A percentile compares a stretch with the other conserved stretches of the same genome.
Evolutionary conservation across 2,329 filamentous ascomycete species (phyloP).

Genomic region (Trichoderma koningii): DNA sequence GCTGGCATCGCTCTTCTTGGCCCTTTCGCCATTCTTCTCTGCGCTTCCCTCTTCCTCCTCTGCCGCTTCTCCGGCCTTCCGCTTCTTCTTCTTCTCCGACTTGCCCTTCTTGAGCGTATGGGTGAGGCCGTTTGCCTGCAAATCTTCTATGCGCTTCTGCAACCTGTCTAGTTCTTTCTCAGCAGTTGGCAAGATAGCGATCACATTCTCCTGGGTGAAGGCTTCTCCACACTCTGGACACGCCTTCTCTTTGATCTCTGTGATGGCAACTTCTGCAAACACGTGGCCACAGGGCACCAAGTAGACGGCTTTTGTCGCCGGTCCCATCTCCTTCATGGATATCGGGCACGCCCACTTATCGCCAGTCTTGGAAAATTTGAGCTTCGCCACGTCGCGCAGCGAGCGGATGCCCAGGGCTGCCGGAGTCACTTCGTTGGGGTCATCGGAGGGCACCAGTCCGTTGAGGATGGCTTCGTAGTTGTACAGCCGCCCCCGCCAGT

Average conservation of each 20-base stretch:
- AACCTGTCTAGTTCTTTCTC: conserved; percentile 71
- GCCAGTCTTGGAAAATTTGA: conserved; percentile 63
- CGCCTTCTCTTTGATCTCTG: conserved; percentile 67
- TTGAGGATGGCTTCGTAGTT: conserved; percentile 88
- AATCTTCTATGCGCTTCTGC: conserved; percentile 63
- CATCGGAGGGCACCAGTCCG: conserved; percentile 60
- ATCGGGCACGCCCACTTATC: conserved; percentile 81
- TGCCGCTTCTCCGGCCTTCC: conserved; percentile 50
- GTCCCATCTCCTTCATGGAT: conserved; percentile 82
- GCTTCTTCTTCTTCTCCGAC: conserved; percentile 68
- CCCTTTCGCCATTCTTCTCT: conserved; percentile 30
- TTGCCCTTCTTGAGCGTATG: conserved; percentile 87
- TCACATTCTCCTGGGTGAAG: conserved; percentile 73
- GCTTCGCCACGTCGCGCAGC: conserved; percentile 81
- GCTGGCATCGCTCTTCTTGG: conserved; percentile 25
- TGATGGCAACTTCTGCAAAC: conserved; percentile 83
- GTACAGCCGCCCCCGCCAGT: conserved; percentile 81
- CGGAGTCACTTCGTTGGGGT: conserved; percentile 53
- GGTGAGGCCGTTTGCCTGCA: conserved; percentile 72
- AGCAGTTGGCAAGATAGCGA: conserved; percentile 76
- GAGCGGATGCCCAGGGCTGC: conserved; percentile 67
- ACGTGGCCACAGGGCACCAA: conserved; percentile 94
- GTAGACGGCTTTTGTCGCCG: conserved; percentile 78
- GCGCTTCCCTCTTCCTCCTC: conserved; percentile 39
- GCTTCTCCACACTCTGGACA: conserved; percentile 74